Evolutionary conservation across 1,284 basidiomycete species (phyloP), one percentile per base, ranked within the genome.

Genomic region (Marasmius oreades): DNA sequence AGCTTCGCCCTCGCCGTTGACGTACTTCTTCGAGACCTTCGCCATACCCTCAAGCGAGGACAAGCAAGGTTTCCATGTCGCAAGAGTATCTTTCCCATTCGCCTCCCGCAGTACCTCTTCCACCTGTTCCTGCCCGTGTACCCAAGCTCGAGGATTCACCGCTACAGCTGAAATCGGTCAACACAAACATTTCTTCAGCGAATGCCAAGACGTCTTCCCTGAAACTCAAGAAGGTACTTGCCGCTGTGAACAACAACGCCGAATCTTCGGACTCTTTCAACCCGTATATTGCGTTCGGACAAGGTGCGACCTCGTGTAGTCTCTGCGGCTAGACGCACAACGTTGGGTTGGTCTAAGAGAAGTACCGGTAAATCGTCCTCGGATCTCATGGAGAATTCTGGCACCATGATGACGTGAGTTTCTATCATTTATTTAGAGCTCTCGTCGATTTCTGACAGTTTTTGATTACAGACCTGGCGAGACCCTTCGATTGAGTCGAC

Each of bases 21-120:
- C 80, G 86, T 39, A 88, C 82, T 0, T 77, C 78, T 22, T 90
- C 89, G 39, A 76, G 89, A 23, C 75, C 85, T 0, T 87, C 86
- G 1, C 90, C 89, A 0, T 90, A 92, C 61, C 87, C 87, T 34
- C 70, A 76, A 52, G 64, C 66, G 26, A 77, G 82, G 31, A 65
- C 73, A 3, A 65, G 72, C 53, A 79, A 77, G 61, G 68, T 75
- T 0, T 73, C 75, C 2, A 65, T 74, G 37, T 77, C 79, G 1
- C 76, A 77, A 0, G 70, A 79, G 61, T 70, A 74, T 57, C 58
- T 69, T 3, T 69, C 70, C 47, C 57, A 69, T 10, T 34, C 50
- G 14, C 51, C 50, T 55, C 59, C 26, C 55, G 59, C 28, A 59
- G 61, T 50, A 55, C 59, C 18, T 61, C 33, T 58, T 56, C 58